Conservation (phyloP, 108 stramenopile species). For the Conticribra weissflogii region DNA sequence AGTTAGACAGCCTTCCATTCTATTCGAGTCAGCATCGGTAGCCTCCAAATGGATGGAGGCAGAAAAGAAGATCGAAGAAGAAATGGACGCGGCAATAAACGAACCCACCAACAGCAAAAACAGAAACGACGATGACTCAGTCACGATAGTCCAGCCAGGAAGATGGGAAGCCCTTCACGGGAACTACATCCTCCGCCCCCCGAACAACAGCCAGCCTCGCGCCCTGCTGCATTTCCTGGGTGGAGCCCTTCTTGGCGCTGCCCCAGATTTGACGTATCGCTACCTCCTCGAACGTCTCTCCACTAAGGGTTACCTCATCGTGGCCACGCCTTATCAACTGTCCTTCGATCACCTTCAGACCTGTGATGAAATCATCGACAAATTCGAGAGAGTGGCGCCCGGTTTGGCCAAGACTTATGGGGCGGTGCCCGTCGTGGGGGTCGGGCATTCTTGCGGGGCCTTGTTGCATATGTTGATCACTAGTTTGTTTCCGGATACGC, state of each 20-base stretch:
- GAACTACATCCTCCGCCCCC: constrained; percentile 80
- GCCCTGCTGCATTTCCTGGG: constrained; percentile 90
- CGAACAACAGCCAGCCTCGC: constrained; percentile 6
- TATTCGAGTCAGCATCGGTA: too few relatives aligned
- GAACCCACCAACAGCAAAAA: not conserved
- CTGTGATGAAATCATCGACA: constrained; percentile 83
- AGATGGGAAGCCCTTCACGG: constrained; percentile 79
- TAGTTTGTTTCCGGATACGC: constrained; percentile 91
- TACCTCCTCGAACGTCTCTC: constrained; percentile 85
- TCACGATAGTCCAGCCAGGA: constrained; percentile 6
- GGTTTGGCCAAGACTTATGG: constrained; percentile 69
- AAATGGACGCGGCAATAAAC: constrained; percentile 27
- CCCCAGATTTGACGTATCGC: constrained; percentile 88
- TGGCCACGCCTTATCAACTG: constrained; percentile 93
- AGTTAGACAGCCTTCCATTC: too few relatives aligned
- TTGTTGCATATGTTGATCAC: constrained; percentile 91
- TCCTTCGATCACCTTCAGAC: constrained; percentile 89
- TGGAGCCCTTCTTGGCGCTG: constrained; percentile 90
- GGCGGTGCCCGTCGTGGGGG: constrained; percentile 89
- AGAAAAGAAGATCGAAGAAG: constrained; percentile 44
- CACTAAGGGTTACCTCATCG: constrained; percentile 83
- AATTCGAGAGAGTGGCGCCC: constrained; percentile 69
- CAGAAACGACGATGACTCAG: not conserved
- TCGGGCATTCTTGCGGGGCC: constrained; percentile 92
- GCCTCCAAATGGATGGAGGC: constrained; percentile 49